phyloP scores from a whole-genome alignment of 2,329 filamentous ascomycete genomes.

The Colletotrichum liaoningense region DNA sequence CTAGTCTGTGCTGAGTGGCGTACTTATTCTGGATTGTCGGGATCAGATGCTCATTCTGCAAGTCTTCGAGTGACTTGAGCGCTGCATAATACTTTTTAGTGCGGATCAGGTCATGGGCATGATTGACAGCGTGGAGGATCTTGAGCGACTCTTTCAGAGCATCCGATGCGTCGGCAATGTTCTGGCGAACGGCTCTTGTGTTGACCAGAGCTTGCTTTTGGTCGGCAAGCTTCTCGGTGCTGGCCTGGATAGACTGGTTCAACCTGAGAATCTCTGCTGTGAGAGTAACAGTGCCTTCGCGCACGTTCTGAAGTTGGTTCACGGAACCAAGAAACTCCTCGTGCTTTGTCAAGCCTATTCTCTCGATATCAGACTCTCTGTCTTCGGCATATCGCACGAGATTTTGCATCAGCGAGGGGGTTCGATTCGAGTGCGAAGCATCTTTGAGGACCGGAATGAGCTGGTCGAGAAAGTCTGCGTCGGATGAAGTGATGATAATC shows the following conservation, averaged over 20 bases:
- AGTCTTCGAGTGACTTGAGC: conserved; percentile 90
- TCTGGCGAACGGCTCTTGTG: conserved; percentile 90
- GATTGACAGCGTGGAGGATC: conserved; percentile 91
- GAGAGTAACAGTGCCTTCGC: conserved; percentile 88
- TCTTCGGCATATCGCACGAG: conserved; percentile 86
- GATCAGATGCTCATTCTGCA: conserved; percentile 92
- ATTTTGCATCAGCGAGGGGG: conserved; percentile 79
- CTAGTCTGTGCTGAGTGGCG: conserved; percentile 93
- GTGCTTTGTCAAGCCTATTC: conserved; percentile 93
- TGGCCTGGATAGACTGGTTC: conserved; percentile 94
- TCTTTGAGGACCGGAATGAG: conserved; percentile 95
- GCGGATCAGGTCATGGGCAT: conserved; percentile 89
- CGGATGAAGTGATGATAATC: conserved; percentile 93
- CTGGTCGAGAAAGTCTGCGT: conserved; percentile 95
- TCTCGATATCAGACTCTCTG: conserved; percentile 91
- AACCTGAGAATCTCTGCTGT: conserved; percentile 92
- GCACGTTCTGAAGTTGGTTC: conserved; percentile 90
- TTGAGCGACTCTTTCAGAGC: conserved; percentile 92
- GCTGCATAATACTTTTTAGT: conserved; percentile 98
- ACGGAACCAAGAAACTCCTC: conserved; percentile 96
- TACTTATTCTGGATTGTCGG: conserved; percentile 82
- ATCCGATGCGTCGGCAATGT: conserved; percentile 92
- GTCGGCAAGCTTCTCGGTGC: conserved; percentile 91
- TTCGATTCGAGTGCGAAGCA: conserved; percentile 80
- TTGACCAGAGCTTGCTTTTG: conserved; percentile 96